Percentiles rank a stretch among this genome's conserved stretches.
Evolutionary conservation across 2,329 filamentous ascomycete genomes (phyloP).

Genomic region (Neopestalotiopsis sp.): DNA sequence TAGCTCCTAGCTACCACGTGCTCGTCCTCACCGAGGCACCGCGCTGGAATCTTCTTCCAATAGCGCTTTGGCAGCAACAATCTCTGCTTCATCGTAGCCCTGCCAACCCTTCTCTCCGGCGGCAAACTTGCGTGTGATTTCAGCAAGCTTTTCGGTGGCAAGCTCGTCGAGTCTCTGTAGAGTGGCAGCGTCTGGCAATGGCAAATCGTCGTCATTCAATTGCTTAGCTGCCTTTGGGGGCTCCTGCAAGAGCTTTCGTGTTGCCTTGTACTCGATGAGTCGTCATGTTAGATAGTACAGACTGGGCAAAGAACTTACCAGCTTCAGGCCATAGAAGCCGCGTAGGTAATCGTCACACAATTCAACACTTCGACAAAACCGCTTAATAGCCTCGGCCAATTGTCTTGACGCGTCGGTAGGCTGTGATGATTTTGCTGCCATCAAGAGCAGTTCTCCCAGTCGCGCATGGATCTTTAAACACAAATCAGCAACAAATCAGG

Average conservation of each 20-base stretch:
- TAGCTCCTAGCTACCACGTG: not conserved
- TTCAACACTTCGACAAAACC: conserved; percentile 90
- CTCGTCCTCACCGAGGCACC: conserved; percentile 46
- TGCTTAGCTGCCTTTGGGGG: conserved; percentile 49
- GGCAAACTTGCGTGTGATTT: conserved; percentile 72
- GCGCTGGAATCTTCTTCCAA: conserved; percentile 58
- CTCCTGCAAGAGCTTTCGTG: conserved; percentile 54
- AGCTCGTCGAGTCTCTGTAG: conserved; percentile 72
- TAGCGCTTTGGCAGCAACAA: conserved; percentile 73
- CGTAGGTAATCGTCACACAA: conserved; percentile 91
- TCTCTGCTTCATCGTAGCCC: conserved; percentile 74
- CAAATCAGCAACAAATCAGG: conserved; percentile 33
- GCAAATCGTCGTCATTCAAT: conserved; percentile 53
- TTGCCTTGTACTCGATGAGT: conserved; percentile 45
- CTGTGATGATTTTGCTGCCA: conserved; percentile 59
- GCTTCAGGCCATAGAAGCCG: conserved; percentile 89
- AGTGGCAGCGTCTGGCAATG: conserved; percentile 60
- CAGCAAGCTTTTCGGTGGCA: conserved; percentile 75
- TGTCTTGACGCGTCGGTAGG: conserved; percentile 52
- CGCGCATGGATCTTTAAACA: conserved; percentile 78
- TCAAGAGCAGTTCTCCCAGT: conserved; percentile 81
- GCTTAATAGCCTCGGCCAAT: conserved; percentile 76
- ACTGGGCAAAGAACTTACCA: conserved; percentile 54
- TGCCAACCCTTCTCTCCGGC: conserved; percentile 69
- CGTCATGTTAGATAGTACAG: conserved; percentile 13